These are phyloP conservation scores for Astrothelium macrocarpum DNA, from an alignment of 495 filamentous ascomycete genomes.

Conservation along the genomic window DNA sequence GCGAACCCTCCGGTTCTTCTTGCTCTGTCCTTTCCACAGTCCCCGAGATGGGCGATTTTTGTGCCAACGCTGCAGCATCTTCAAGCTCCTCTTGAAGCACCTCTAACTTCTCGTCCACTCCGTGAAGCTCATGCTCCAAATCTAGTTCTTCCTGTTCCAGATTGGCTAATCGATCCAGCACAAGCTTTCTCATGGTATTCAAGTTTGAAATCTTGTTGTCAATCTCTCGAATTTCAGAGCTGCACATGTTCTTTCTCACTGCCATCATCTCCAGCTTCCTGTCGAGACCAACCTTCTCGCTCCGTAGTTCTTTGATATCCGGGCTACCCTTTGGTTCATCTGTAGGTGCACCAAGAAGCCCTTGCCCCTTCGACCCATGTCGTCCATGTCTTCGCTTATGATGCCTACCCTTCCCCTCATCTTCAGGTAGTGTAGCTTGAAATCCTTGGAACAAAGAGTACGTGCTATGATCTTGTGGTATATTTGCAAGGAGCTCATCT, in stretches of 20 bases:
- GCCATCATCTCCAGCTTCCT: constrained; percentile 84
- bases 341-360: constrained; percentile 55
- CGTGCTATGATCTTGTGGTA: constrained; percentile 71
- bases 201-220: constrained; percentile 94
- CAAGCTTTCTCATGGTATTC: constrained; percentile 85
- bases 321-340: constrained; percentile 47
- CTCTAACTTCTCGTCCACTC: constrained; percentile 77
- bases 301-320: constrained; percentile 58
- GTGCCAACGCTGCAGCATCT: constrained; percentile 50
- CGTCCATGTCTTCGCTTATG: constrained; percentile 57
- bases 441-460: constrained; percentile 98
- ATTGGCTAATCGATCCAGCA: constrained; percentile 78
- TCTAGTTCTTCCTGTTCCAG: constrained; percentile 88
- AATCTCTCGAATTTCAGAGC: constrained; percentile 89
- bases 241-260: constrained; percentile 95
- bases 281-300: constrained; percentile 63
- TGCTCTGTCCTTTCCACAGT: constrained; percentile 28
- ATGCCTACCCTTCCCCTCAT: constrained; percentile 28
- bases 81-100: constrained; percentile 69
- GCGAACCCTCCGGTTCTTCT: constrained; percentile 44
- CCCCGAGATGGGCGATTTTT: constrained; percentile 32
- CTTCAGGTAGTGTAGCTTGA: constrained; percentile 70
- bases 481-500: constrained; percentile 78
- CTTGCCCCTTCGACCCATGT: constrained; percentile 59
- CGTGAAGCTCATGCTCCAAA: constrained; percentile 76